Base-by-base conservation (phyloP, 2,329 filamentous ascomycete genomes). In the Talaromyces verruculosus region DNA sequence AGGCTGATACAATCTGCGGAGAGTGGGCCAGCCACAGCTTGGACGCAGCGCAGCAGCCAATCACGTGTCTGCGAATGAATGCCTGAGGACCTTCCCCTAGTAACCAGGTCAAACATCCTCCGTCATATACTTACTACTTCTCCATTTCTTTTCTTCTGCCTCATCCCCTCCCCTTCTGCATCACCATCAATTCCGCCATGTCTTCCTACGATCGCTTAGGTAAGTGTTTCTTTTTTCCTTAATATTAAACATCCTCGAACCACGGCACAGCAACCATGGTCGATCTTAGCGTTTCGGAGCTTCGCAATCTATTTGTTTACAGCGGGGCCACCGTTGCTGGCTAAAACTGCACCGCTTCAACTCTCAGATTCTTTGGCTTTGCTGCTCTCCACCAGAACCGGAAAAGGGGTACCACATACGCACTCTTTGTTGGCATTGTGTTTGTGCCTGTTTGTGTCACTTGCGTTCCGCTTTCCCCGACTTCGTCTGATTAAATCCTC, bases 191-290 rank as follows among this genome's bases (percentile, higher is more conserved):
- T 60, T 43, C 25, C 57, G 63, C 33, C 30, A 66, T 66, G 65
- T 58, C 65, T 35, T 63, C 62, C 39, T 67, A 67, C 66, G 65
- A 67, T 53, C 66, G 66, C 41, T 43, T 67, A 53, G 66, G 66
- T 67, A 19, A 65, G 66, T 67, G 30, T 19, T 28, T 55, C 19
- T 43, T 17, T 30, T 5, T 17, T 25, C 37, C 15, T 4, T 22
- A 11, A 4, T 49, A 17, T 19, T 22, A 3, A 3, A n/a, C 6
- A 25, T 49, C 45, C 25, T 30, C 19, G 22, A n/a, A 30, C 22
- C 28, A 19, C 25, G 17, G 7, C 17, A 33, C 11, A 37, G 33
- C 53, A 22, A 37, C 30, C 53, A 15, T 37, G 53, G 53, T 22
- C 53, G n/a, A 57, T 39, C 13, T 39, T 33, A 53, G 47, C 25